These are phyloP conservation scores for Herpotrichia juniperi DNA, from an alignment of 2,329 filamentous ascomycete species.

Conservation along the genomic window DNA sequence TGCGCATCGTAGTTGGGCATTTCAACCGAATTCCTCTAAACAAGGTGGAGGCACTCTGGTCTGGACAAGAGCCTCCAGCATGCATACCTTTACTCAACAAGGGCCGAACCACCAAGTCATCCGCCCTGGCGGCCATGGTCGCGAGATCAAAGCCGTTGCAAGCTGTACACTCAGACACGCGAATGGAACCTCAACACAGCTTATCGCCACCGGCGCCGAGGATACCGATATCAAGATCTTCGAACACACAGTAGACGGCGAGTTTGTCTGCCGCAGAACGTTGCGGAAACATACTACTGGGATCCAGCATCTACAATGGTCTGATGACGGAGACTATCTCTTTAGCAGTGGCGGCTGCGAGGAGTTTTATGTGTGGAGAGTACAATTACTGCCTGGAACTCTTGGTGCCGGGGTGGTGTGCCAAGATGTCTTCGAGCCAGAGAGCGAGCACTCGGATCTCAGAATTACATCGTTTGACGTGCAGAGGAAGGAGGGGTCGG, in stretches of 20 bases:
- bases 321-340: constrained; percentile 68
- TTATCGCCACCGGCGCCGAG: constrained; percentile 72
- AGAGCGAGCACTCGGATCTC: constrained; percentile 67
- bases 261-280: constrained; percentile 62
- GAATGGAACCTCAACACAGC: constrained; percentile 18
- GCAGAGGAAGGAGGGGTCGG: constrained; percentile 10
- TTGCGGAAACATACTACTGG: constrained; percentile 82
- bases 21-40: constrained; percentile 34
- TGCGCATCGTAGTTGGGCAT: constrained; percentile 78
- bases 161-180: constrained; percentile 40
- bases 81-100: constrained; percentile 52
- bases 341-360: constrained; percentile 88
- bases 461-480: constrained; percentile 82
- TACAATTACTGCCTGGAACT: constrained; percentile 57
- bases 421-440: constrained; percentile 56
- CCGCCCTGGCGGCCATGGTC: constrained; percentile 77
- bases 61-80: constrained; percentile 73
- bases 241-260: constrained; percentile 44
- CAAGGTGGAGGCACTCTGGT: constrained; percentile 62
- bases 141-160: constrained; percentile 77
- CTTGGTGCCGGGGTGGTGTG: constrained; percentile 60
- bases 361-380: constrained; percentile 85
- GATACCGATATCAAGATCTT: constrained; percentile 80
- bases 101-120: constrained; percentile 56
- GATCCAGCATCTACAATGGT: constrained; percentile 81